Conservation (phyloP, 2,329 filamentous ascomycete genomes). For the Cladophialophora exuberans region DNA sequence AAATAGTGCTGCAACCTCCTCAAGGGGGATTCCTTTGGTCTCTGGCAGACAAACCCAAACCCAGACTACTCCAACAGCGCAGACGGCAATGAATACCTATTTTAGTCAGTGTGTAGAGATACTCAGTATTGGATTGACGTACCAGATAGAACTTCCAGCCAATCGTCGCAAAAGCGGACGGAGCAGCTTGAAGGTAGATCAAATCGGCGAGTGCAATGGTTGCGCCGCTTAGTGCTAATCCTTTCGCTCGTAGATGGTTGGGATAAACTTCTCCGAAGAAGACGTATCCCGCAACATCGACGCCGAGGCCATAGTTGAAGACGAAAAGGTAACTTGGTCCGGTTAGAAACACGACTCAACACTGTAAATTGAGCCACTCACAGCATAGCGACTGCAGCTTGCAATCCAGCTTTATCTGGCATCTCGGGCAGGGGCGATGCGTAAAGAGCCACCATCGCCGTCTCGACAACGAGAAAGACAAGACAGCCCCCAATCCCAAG, state of each 20-base stretch:
- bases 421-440: conserved; percentile 34
- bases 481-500: conserved; percentile 43
- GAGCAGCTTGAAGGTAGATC: conserved; percentile 9
- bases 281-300: neutral
- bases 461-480: conserved; percentile 42
- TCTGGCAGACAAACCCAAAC: conserved; percentile 33
- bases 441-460: conserved; percentile 42
- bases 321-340: no score
- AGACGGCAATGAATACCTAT: conserved; percentile 21
- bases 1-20: conserved; percentile 37
- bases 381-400: conserved; percentile 43
- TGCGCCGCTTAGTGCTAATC: neutral
- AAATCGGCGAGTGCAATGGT: neutral
- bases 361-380: no score
- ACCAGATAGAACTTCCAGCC: conserved; percentile 6
- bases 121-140: neutral
- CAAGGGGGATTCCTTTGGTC: conserved; percentile 37
- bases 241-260: conserved; percentile 4
- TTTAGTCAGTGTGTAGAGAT: neutral
- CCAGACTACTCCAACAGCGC: neutral
- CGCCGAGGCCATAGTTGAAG: conserved; percentile 42
- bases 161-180: conserved; percentile 6
- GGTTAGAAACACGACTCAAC: no score
- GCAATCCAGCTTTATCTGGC: conserved; percentile 35
- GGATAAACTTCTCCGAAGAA: conserved; percentile 7